Base-by-base conservation (phyloP, 495 filamentous ascomycete genomes). In the Podospora didyma region DNA sequence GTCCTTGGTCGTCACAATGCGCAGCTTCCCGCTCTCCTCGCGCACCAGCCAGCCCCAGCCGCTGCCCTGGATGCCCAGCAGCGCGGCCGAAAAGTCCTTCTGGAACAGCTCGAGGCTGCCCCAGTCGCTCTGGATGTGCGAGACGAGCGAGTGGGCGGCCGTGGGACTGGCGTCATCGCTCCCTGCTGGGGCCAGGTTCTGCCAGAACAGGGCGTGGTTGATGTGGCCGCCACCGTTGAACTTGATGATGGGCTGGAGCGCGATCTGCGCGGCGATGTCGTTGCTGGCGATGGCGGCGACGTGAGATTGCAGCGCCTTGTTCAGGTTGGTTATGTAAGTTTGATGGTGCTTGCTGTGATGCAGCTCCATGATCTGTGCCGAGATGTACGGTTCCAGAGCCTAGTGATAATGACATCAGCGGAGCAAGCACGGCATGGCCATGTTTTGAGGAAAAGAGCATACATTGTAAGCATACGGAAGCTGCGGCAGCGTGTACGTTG, bases 121-220 rank as follows among this genome's bases (percentile, higher is more conserved):
- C 73, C 74, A 79, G 2, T 78, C 82, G 59, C 73, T 72, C 64
- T 86, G 79, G 64, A 95, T 90, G 39, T 80, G 83, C 59, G 75
- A 73, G 31, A 74, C 72, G 31, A 95, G 75, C 54, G 74, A 70
- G 7, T 85, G 85, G 1, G 79, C 82, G 0, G 86, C 78, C 2
- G 67, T 75, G 20, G 83, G 74, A 64, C 86, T 83, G 57, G 87
- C 85, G 59, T 88, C 89, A 16, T 82, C 79, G 45, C 75, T 73
- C 54, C 64, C 78, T 51, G 85, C 82, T 12, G 92, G 92, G 5
- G 90, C 86, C 51, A 96, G 72, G 75, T 94, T 94, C 80, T 92
- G 85, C 92, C 92, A 96, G 79, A 96, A 96, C 21, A 96, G 81
- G 26, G 84, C 81, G 79, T 96, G 92, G 78, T 96, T 96, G 71